phyloP scores from a whole-genome alignment of 345 rosid genomes.

The Salix suchowensis region DNA sequence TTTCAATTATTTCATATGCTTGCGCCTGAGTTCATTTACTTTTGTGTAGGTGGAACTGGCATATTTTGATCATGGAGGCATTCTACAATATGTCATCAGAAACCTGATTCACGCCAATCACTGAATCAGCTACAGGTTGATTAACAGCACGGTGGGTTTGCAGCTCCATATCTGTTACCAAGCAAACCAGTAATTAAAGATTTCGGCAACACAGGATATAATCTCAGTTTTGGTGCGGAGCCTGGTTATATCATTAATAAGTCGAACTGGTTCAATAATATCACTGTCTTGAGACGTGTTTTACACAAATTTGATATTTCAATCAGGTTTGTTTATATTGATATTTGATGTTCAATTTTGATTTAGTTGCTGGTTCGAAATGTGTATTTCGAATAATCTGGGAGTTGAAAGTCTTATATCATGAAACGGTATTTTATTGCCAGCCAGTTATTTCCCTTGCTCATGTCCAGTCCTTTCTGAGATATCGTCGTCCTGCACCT shows the following conservation, averaged over 20 bases:
- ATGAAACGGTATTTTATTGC: background rate
- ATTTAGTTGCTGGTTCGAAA: background rate
- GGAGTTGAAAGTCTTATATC: background rate
- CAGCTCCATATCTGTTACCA: background rate
- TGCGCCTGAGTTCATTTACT: background rate
- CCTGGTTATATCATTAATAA: background rate
- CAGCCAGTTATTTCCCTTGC: too few relatives aligned
- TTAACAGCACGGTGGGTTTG: background rate
- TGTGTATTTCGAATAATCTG: background rate
- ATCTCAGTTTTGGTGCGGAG: background rate
- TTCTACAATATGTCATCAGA: slow-evolving; percentile 55
- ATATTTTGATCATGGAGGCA: slow-evolving; percentile 58
- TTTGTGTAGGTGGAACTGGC: slow-evolving; percentile 38
- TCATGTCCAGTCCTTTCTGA: background rate
- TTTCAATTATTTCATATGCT: background rate
- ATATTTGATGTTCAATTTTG: background rate
- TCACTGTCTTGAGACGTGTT: background rate
- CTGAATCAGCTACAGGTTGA: slow-evolving; percentile 3
- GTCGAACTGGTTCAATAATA: background rate
- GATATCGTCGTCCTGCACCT: too few relatives aligned
- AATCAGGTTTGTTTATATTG: background rate
- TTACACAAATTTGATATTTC: background rate
- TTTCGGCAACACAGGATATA: background rate
- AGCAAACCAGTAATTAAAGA: background rate
- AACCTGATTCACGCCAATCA: slow-evolving; percentile 42